Evolutionary conservation across 768 basidiomycete species (phyloP), one percentile per base, ranked within the genome.

Genomic region (Coprinopsis marcescibilis): DNA sequence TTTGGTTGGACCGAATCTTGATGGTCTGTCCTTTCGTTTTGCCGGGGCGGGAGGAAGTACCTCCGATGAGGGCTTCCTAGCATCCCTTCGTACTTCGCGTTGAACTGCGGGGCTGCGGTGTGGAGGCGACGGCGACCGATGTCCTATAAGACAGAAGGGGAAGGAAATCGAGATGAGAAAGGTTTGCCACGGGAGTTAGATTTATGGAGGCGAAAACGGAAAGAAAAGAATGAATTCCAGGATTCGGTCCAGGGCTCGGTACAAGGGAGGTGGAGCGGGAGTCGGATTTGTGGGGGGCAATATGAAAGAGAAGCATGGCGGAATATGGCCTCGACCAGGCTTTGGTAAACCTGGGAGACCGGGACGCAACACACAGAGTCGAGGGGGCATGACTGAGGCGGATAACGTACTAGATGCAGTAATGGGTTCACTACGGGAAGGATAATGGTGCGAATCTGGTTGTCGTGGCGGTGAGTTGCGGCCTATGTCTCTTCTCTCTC

Each of bases 381-480:
- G 54, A 54, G 61, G 60, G 61, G 49, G 58, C 55, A 52, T 51
- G 62, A 63, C 54, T 64, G 72, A 77, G 71, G 76, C 73, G 68
- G 75, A 78, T 66, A 78, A 80, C 77, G 78, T 80, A 80, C 78
- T 79, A 63, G 70, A 61, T 68, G 71, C 54, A 56, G 67, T 60
- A 62, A 65, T 63, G 50, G 41, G 33, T 25, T 33, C 58, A 49
- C 55, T 59, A 52, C 64, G 64, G 51, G 57, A 55, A 13, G 51
- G 48, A 49, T 65, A 60, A 29, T 52, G 23, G 66, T 62, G 52
- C 58, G 61, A 32, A 65, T 65, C 46, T 60, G 61, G 34, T 56
- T 56, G 34, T 58, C 24, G 36, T 32, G n/a, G n/a, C n/a, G n/a
- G n/a, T 24, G 20, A 23, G 20, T 17, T 7, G 30, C 30, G 33